phyloP scores from a whole-genome alignment of 176 grass and related monocot species.

The Hyparrhenia diplandra region DNA sequence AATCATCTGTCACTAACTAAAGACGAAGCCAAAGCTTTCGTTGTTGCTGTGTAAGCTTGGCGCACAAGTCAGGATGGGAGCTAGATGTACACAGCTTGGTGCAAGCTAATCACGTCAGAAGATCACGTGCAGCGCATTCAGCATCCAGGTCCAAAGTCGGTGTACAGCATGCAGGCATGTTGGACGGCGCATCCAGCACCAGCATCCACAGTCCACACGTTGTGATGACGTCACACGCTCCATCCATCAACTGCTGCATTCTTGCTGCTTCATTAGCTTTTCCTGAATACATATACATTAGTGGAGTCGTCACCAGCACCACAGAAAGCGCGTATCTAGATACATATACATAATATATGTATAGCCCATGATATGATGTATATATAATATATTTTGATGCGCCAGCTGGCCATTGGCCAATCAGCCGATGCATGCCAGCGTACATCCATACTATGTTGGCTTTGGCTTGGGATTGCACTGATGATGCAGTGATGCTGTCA shows the following conservation, averaged over 20 bases:
- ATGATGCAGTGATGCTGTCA: neutral
- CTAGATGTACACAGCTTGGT: slow-evolving; percentile 5
- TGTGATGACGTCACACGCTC: slow-evolving; percentile 19
- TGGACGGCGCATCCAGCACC: slow-evolving; percentile 26
- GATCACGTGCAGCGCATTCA: neutral
- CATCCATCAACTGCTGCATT: neutral
- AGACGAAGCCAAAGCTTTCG: neutral
- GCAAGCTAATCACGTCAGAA: slow-evolving; percentile 20
- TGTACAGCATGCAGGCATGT: neutral
- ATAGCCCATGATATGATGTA: no score
- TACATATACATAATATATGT: no score
- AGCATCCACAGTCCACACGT: no score
- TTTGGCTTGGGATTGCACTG: neutral
- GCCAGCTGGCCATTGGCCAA: no score
- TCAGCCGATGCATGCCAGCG: no score
- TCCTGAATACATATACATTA: no score
- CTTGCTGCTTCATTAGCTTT: no score
- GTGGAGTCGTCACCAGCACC: no score
- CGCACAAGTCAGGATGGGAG: slow-evolving; percentile 13
- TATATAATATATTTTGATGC: no score
- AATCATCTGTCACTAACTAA: neutral
- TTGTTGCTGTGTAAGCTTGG: slow-evolving; percentile 4
- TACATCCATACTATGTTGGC: neutral
- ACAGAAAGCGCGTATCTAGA: no score
- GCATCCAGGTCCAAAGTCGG: neutral